Percentiles rank a stretch among this genome's conserved stretches.
These are phyloP conservation scores for Suhomyces panamericanus DNA, from an alignment of 1,139 yeast species.

Conservation along the genomic window DNA sequence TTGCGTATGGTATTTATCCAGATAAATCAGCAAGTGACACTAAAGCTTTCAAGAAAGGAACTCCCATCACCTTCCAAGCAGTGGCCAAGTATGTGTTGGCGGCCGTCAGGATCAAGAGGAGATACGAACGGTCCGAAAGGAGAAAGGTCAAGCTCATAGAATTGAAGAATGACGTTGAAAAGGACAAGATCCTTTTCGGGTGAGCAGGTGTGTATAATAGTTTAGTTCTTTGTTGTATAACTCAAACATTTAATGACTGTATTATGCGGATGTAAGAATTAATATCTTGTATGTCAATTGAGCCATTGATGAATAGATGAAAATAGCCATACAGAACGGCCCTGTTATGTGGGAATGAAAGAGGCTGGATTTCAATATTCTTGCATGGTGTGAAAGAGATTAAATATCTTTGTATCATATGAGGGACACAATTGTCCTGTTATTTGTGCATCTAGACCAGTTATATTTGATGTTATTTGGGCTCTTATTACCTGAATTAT, in stretches of 20 bases:
- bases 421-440: too few species aligned
- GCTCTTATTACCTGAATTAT: too few species aligned
- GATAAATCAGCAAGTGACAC: slow-evolving; percentile 33
- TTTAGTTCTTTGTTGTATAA: slow-evolving; percentile 6
- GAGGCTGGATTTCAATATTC: too few species aligned
- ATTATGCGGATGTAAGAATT: too few species aligned
- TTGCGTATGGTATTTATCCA: slow-evolving; percentile 53
- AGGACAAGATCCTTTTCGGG: slow-evolving; percentile 12
- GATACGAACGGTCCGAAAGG: slow-evolving; percentile 31
- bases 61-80: slow-evolving; percentile 16
- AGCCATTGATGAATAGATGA: too few species aligned
- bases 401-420: too few species aligned
- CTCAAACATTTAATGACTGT: neutral
- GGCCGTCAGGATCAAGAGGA: slow-evolving; percentile 48
- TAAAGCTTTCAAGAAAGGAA: slow-evolving; percentile 14
- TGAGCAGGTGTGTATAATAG: slow-evolving; percentile 4
- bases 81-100: slow-evolving; percentile 57
- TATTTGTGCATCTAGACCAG: too few species aligned
- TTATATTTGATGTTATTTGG: too few species aligned
- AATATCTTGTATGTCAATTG: too few species aligned
- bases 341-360: too few species aligned
- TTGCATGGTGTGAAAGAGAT: too few species aligned
- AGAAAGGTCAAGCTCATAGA: slow-evolving; percentile 28
- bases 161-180: slow-evolving; percentile 32
- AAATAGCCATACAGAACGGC: too few species aligned